phyloP scores from a whole-genome alignment of 2,329 filamentous ascomycete genomes.

The Fusarium multiceps region DNA sequence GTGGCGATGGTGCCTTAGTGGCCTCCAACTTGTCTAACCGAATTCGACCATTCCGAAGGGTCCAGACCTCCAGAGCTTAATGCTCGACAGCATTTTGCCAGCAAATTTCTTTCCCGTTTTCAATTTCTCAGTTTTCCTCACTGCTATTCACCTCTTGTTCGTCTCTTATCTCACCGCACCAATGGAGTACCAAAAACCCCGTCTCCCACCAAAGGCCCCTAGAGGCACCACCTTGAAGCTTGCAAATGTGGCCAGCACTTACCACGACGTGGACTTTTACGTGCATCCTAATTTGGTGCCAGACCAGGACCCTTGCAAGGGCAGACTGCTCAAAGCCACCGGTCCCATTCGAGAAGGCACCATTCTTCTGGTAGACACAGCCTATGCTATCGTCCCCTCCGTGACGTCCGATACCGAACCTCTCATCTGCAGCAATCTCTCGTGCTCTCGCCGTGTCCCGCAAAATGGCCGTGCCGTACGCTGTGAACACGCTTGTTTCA shows the following conservation, averaged over 20 bases:
- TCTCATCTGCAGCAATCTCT: conserved; percentile 46
- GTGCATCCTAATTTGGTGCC: conserved; percentile 41
- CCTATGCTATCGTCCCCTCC: conserved; percentile 46
- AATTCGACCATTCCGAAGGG: conserved; percentile 25
- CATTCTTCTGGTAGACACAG: conserved; percentile 43
- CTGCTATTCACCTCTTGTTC: not conserved
- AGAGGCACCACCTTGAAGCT: conserved; percentile 9
- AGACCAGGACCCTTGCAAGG: conserved; percentile 43
- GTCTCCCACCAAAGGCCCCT: conserved; percentile 23
- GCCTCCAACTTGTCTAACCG: conserved; percentile 36
- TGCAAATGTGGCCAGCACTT: conserved; percentile 20
- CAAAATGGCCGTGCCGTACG: conserved; percentile 15
- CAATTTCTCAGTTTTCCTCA: not conserved
- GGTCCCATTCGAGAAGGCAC: conserved; percentile 42
- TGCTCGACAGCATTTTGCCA: conserved; percentile 6
- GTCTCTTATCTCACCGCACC: not conserved
- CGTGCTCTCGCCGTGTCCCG: conserved; percentile 39
- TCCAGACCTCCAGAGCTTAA: conserved; percentile 28
- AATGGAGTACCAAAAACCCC: conserved; percentile 36
- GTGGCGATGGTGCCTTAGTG: conserved; percentile 34
- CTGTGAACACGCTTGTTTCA: conserved; percentile 37
- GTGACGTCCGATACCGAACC: conserved; percentile 30
- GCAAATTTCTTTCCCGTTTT: conserved; percentile 19
- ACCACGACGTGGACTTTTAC: conserved; percentile 37
- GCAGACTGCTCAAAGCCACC: conserved; percentile 42